Evolutionary conservation across 129 eudicot species (phyloP).

Genomic region (Chrysanthemum makinoi): DNA sequence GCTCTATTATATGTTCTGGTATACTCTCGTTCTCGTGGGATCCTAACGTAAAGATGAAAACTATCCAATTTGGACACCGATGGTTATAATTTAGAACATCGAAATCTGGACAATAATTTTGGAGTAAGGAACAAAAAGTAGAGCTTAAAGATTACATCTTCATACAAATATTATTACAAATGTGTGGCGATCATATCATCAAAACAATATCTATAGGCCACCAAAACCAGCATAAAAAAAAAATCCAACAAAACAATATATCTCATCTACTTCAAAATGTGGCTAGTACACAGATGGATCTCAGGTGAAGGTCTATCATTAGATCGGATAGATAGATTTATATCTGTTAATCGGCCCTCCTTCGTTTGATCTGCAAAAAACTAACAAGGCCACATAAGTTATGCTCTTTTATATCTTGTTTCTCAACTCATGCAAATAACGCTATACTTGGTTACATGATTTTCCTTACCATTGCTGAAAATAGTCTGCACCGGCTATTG

Average conservation of each 20-base stretch:
- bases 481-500: slow-evolving; percentile 43
- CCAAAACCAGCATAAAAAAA: not conserved
- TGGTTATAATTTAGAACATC: no score
- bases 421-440: no score
- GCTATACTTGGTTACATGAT: not conserved
- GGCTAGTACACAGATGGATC: not conserved
- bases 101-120: no score
- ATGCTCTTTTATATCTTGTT: no score
- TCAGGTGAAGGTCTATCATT: not conserved
- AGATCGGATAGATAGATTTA: not conserved
- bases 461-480: slow-evolving; percentile 39
- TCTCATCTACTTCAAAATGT: not conserved
- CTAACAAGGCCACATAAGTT: no score
- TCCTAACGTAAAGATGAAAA: no score
- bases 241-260: slow-evolving; percentile 12
- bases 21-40: no score
- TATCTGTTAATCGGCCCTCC: not conserved
- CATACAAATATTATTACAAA: not conserved
- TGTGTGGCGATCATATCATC: not conserved
- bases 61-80: no score
- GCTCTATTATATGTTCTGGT: no score
- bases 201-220: not conserved
- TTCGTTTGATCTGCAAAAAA: not conserved
- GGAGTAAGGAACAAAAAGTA: no score
- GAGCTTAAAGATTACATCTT: no score